phyloP scores from a whole-genome alignment of 768 basidiomycete species.

The Auriscalpium microsporum region DNA sequence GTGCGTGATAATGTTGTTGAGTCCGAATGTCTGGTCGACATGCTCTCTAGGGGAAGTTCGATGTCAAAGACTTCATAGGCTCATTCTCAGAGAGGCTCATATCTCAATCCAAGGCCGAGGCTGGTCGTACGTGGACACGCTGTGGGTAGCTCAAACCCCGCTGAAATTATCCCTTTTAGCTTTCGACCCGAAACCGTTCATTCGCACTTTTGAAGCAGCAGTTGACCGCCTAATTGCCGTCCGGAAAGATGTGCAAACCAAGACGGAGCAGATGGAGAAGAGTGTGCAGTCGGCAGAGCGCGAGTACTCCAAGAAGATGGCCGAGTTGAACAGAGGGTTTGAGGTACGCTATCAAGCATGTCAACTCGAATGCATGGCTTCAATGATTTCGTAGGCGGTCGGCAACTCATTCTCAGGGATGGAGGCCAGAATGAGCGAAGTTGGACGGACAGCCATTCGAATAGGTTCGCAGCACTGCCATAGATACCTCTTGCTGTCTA shows the following conservation, averaged over 20 bases:
- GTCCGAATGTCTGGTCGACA: not conserved
- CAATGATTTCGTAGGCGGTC: conserved; percentile 50
- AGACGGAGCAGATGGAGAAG: conserved; percentile 90
- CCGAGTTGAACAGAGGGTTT: conserved; percentile 88
- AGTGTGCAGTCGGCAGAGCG: conserved; percentile 81
- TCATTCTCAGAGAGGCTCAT: conserved; percentile 85
- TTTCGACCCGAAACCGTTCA: conserved; percentile 92
- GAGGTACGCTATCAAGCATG: conserved; percentile 49
- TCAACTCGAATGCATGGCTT: not conserved
- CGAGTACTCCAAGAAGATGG: conserved; percentile 91
- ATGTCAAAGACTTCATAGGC: conserved; percentile 83
- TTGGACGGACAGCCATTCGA: conserved; percentile 87
- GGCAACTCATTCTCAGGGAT: conserved; percentile 82
- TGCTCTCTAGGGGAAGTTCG: conserved; percentile 67
- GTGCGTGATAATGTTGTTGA: not conserved
- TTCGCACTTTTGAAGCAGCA: conserved; percentile 83
- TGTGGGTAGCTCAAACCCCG: not conserved
- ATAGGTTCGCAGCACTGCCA: conserved; percentile 52
- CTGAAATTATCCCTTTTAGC: conserved; percentile 34
- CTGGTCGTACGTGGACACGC: conserved; percentile 57
- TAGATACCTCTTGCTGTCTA: conserved; percentile 5
- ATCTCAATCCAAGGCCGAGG: conserved; percentile 68
- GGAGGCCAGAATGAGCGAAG: conserved; percentile 86
- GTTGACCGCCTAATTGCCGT: conserved; percentile 83
- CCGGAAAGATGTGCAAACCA: conserved; percentile 82